Percentiles rank a stretch among this genome's conserved stretches.
phyloP scores from a whole-genome alignment of 257 asterid genomes.

The Anisodus acutangulus region DNA sequence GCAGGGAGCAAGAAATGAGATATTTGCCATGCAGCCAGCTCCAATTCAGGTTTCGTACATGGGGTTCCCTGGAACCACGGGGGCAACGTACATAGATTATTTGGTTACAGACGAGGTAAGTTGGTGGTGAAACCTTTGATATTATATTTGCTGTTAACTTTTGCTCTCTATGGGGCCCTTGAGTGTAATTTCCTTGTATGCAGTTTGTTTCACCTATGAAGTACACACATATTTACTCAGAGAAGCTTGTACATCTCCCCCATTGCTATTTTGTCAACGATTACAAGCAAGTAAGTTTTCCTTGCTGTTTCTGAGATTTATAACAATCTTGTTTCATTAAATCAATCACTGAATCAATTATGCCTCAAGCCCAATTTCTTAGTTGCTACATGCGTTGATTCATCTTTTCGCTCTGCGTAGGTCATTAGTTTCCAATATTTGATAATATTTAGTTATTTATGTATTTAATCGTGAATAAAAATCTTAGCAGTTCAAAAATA shows the following conservation, averaged over 20 bases:
- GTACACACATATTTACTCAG: conserved; percentile 86
- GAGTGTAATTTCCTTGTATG: conserved; percentile 18
- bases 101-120: conserved; percentile 95
- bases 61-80: conserved; percentile 99
- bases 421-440: background rate
- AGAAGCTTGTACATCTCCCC: conserved; percentile 93
- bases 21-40: conserved; percentile 99
- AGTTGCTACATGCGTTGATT: background rate
- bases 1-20: conserved; percentile 99
- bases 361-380: background rate
- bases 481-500: background rate
- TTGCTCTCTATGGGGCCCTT: background rate
- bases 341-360: background rate
- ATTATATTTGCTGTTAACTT: background rate
- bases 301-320: background rate
- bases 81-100: conserved; percentile 90
- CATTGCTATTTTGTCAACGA: conserved; percentile 99
- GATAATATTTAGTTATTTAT: conserved; percentile 1
- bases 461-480: background rate
- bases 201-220: conserved; percentile 93
- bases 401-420: background rate
- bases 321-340: background rate
- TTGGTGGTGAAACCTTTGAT: background rate
- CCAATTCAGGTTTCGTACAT: conserved; percentile 99
- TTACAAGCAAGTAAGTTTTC: conserved; percentile 79